Evolutionary conservation across 495 filamentous ascomycete species (phyloP).

Genomic region (Penicillium macrosclerotiorum): DNA sequence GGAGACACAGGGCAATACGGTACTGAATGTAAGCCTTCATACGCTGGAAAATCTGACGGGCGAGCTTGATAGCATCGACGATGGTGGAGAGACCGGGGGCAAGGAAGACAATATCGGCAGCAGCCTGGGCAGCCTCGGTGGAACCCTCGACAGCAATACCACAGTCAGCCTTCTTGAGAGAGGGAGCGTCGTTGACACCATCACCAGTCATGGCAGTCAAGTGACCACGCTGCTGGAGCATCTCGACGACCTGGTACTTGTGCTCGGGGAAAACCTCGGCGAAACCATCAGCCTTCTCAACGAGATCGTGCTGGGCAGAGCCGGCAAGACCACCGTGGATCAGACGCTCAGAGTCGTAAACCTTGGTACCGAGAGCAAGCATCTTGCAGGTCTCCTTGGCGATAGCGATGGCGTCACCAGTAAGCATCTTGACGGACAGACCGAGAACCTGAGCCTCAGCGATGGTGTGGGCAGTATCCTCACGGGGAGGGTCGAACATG

Average conservation of each 20-base stretch:
- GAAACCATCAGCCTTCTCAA: constrained; percentile 75
- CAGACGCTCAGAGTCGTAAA: constrained; percentile 73
- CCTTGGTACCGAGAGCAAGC: constrained; percentile 73
- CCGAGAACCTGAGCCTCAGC: constrained; percentile 73
- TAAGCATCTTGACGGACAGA: constrained; percentile 77
- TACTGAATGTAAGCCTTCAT: constrained; percentile 83
- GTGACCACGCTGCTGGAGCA: constrained; percentile 71
- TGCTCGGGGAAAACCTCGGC: constrained; percentile 76
- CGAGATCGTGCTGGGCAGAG: constrained; percentile 71
- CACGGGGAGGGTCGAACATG: constrained; percentile 77
- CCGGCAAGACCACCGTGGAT: constrained; percentile 73
- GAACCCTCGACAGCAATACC: constrained; percentile 79
- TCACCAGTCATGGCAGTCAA: constrained; percentile 76
- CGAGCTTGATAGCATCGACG: constrained; percentile 74
- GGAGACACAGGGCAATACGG: constrained; percentile 74
- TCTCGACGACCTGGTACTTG: constrained; percentile 77
- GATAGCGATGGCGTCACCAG: constrained; percentile 76
- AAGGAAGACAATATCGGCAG: constrained; percentile 78
- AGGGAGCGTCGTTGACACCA: constrained; percentile 72
- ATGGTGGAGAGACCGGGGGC: constrained; percentile 75
- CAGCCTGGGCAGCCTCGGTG: constrained; percentile 73
- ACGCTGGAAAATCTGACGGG: constrained; percentile 77
- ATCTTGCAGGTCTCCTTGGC: constrained; percentile 82
- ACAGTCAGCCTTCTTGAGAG: constrained; percentile 71
- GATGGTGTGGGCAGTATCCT: constrained; percentile 76